These are phyloP conservation scores for Colletotrichum melonis DNA, from an alignment of 2,329 filamentous ascomycete species.

Conservation along the genomic window DNA sequence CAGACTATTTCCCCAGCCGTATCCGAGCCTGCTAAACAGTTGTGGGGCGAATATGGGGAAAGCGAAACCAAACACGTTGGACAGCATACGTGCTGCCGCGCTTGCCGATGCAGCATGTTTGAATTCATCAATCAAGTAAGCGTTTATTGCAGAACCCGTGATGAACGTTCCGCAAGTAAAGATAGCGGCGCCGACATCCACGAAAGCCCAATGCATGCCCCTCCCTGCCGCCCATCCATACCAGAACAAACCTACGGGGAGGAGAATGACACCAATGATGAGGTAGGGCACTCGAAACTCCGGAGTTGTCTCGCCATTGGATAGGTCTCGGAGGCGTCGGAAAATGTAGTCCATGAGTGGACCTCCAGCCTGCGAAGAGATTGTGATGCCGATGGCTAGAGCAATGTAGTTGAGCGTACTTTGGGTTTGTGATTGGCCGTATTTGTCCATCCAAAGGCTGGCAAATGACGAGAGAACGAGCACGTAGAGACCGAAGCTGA, in stretches of 20 bases:
- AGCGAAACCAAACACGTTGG: slow-evolving; percentile 63
- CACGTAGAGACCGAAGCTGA: slow-evolving; percentile 63
- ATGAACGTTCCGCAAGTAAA: slow-evolving; percentile 65
- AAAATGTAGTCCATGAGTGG: slow-evolving; percentile 53
- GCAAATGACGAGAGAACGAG: slow-evolving; percentile 66
- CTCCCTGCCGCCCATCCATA: slow-evolving; percentile 69
- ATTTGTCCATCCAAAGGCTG: slow-evolving; percentile 56
- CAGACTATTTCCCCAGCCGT: slow-evolving; percentile 56
- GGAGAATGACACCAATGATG: slow-evolving; percentile 60
- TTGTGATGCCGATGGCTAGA: slow-evolving; percentile 55
- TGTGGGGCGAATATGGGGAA: slow-evolving; percentile 66
- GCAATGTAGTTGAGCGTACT: slow-evolving; percentile 64
- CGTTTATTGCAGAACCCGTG: slow-evolving; percentile 63
- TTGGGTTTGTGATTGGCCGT: slow-evolving; percentile 55
- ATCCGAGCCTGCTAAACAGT: slow-evolving; percentile 49
- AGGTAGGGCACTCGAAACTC: slow-evolving; percentile 65
- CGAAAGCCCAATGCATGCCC: slow-evolving; percentile 64
- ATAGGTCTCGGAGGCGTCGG: slow-evolving; percentile 21
- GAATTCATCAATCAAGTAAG: slow-evolving; percentile 66
- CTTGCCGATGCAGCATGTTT: slow-evolving; percentile 51
- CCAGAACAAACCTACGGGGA: slow-evolving; percentile 66
- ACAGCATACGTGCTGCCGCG: slow-evolving; percentile 64
- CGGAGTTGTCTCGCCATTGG: slow-evolving; percentile 42
- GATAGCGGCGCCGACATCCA: slow-evolving; percentile 66
- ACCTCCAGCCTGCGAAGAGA: slow-evolving; percentile 50